phyloP scores from a whole-genome alignment of 805 yeast genomes.

The Lipomyces chichibuensis region DNA sequence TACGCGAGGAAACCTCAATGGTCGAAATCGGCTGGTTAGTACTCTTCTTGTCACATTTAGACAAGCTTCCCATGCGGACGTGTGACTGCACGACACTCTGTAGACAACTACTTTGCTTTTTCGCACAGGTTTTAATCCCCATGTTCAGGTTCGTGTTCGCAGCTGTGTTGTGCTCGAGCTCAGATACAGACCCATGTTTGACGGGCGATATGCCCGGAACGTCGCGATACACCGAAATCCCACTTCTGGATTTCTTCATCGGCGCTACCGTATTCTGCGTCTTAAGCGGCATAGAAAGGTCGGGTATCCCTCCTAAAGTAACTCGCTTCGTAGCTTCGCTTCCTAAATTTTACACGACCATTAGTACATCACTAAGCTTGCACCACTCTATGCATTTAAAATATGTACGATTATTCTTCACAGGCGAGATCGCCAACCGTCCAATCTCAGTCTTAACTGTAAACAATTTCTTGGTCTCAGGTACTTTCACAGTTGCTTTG shows the following conservation, averaged over 20 bases:
- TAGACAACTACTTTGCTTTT: background rate
- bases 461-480: background rate
- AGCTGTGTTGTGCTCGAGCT: background rate
- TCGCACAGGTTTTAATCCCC: background rate
- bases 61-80: background rate
- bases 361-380: background rate
- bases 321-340: background rate
- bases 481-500: background rate
- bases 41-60: background rate
- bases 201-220: background rate
- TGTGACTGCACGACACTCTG: background rate
- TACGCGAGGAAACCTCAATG: background rate
- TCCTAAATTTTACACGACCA: background rate
- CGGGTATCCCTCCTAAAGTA: background rate
- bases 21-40: background rate
- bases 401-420: conserved; percentile 3
- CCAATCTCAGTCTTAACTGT: background rate
- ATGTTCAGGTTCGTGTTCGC: background rate
- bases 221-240: background rate
- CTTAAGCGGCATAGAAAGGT: background rate
- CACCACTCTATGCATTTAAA: background rate
- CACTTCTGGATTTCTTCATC: background rate
- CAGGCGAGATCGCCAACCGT: conserved; percentile 4
- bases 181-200: background rate
- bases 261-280: background rate